These are phyloP conservation scores for Sequoiadendron giganteum DNA, from an alignment of 75 land plant species.

Conservation along the genomic window DNA sequence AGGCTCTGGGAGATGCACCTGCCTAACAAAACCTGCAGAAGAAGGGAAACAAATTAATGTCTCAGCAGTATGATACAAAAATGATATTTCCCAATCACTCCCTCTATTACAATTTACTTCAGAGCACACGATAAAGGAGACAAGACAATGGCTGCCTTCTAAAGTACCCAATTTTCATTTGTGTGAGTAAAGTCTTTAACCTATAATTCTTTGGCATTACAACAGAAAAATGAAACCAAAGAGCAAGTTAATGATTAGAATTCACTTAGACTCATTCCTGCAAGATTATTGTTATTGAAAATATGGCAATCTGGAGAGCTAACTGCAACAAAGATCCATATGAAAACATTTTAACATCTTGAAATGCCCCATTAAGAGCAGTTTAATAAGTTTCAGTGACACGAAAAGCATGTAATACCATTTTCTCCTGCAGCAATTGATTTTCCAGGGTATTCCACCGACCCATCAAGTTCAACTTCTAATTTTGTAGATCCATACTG, in stretches of 20 bases:
- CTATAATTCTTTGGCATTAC: not conserved
- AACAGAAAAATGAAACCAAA: not conserved
- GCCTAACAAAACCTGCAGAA: slow-evolving; percentile 45
- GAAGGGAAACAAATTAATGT: slow-evolving; percentile 3
- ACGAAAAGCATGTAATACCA: slow-evolving; percentile 32
- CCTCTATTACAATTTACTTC: not conserved
- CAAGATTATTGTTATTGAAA: not conserved
- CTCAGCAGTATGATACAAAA: not conserved
- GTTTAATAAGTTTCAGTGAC: not conserved
- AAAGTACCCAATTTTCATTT: not conserved
- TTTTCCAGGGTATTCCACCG: slow-evolving; percentile 72
- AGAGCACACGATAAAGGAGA: not conserved
- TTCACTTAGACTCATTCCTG: not conserved
- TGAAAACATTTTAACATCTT: not conserved
- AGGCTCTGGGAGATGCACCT: slow-evolving; percentile 63
- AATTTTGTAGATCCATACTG: slow-evolving; percentile 92
- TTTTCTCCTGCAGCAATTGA: slow-evolving; percentile 32
- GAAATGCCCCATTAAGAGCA: not conserved
- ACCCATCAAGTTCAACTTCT: slow-evolving; percentile 90
- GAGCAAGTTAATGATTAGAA: not conserved
- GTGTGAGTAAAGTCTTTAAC: not conserved
- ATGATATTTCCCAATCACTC: not conserved
- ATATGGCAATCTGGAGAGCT: not conserved
- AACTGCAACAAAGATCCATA: not conserved
- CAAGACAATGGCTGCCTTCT: not conserved